Percentiles rank a stretch among this genome's conserved stretches.
phyloP scores from a whole-genome alignment of 306 rosid genomes.

The Trifolium subterraneum region DNA sequence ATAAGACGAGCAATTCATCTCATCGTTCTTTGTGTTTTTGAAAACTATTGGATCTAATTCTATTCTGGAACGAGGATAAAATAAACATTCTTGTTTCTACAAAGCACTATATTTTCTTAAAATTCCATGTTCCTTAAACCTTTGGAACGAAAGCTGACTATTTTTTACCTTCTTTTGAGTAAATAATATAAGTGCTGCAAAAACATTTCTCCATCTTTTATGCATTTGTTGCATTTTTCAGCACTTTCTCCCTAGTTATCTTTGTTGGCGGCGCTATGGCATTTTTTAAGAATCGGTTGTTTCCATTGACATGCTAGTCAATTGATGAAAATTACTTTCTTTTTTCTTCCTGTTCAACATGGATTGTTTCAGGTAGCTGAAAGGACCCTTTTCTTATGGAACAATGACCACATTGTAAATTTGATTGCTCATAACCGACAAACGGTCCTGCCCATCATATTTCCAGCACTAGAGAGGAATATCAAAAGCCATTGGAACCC shows the following conservation, averaged over 20 bases:
- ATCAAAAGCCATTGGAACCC: constrained; percentile 85
- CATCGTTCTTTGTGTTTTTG: no score
- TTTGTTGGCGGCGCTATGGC: background rate
- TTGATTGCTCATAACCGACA: constrained; percentile 81
- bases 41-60: no score
- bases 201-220: background rate
- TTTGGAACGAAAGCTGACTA: background rate
- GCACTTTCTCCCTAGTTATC: background rate
- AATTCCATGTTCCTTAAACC: background rate
- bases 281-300: constrained; percentile 22
- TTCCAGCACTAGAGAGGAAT: constrained; percentile 83
- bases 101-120: background rate
- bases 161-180: background rate
- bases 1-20: background rate
- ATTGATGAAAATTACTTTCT: constrained; percentile 10
- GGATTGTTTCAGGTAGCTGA: constrained; percentile 82
- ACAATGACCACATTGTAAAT: constrained; percentile 81
- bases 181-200: background rate
- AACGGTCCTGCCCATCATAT: constrained; percentile 75
- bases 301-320: constrained; percentile 25
- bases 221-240: constrained; percentile 23
- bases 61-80: no score
- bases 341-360: background rate
- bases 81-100: background rate
- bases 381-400: constrained; percentile 96